Percentiles rank a stretch among this genome's conserved stretches.
Evolutionary conservation across 2,329 filamentous ascomycete species (phyloP).

Genomic region (Penicillium sp.): DNA sequence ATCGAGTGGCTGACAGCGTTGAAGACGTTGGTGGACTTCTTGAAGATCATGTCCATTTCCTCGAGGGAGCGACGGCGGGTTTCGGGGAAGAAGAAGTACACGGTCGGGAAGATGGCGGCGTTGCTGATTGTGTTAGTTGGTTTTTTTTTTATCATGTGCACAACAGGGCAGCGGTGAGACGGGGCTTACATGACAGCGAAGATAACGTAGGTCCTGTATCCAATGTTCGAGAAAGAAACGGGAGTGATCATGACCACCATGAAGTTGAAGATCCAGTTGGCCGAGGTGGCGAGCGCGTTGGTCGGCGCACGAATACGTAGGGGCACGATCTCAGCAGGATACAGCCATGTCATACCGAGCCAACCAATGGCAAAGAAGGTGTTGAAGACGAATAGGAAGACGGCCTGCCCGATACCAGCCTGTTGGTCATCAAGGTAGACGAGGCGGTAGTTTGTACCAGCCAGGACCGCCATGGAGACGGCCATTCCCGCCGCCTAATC

Average conservation of each 20-base stretch:
- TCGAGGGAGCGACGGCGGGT: slow-evolving; percentile 66
- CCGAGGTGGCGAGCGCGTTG: slow-evolving; percentile 54
- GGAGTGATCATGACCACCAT: slow-evolving; percentile 52
- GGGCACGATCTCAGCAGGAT: slow-evolving; percentile 53
- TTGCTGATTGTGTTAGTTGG: slow-evolving; percentile 44
- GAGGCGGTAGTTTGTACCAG: slow-evolving; percentile 30
- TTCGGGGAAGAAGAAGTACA: slow-evolving; percentile 67
- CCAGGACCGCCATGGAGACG: slow-evolving; percentile 66
- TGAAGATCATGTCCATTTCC: slow-evolving; percentile 72
- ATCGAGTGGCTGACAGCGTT: slow-evolving; percentile 55
- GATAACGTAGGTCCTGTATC: slow-evolving; percentile 41
- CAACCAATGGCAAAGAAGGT: slow-evolving; percentile 42
- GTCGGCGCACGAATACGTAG: slow-evolving; percentile 54
- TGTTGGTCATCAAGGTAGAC: slow-evolving; percentile 16
- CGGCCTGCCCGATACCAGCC: slow-evolving; percentile 23
- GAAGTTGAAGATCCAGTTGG: slow-evolving; percentile 59
- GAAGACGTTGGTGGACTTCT: slow-evolving; percentile 56
- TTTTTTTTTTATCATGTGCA: too few relatives aligned
- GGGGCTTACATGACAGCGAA: slow-evolving; percentile 51
- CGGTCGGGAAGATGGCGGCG: slow-evolving; percentile 59
- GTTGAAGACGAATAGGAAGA: slow-evolving; percentile 28
- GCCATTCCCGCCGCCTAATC: slow-evolving; percentile 62
- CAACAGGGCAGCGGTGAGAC: background rate
- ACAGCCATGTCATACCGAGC: slow-evolving; percentile 63
- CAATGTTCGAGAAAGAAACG: slow-evolving; percentile 35